A percentile compares a stretch with the other conserved stretches of the same genome.
These are phyloP conservation scores for Termitomyces heimii DNA, from an alignment of 768 basidiomycete species.

Conservation along the genomic window DNA sequence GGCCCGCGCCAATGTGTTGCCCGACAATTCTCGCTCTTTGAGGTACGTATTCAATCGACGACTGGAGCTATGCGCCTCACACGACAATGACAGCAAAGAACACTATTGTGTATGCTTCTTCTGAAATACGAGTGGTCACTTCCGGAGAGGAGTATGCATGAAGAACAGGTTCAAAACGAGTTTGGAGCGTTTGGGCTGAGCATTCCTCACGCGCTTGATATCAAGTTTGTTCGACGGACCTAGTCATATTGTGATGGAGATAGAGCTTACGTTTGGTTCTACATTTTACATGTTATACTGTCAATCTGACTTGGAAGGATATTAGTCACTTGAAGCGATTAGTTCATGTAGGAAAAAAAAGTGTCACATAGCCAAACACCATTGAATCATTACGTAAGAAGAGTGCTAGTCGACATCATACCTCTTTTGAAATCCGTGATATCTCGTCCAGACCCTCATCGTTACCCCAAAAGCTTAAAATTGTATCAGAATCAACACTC, in stretches of 20 bases:
- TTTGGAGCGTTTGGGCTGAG: constrained; percentile 29
- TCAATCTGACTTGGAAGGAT: not conserved
- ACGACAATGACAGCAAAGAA: constrained; percentile 21
- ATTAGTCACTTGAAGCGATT: not conserved
- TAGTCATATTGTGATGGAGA: not conserved
- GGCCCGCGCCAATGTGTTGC: constrained; percentile 30
- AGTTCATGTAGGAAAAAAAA: not conserved
- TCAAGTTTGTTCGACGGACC: constrained; percentile 19
- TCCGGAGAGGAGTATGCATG: constrained; percentile 21
- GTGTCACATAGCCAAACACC: not conserved
- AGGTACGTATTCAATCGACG: constrained; percentile 7
- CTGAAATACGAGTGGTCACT: constrained; percentile 27
- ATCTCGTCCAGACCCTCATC: constrained; percentile 78
- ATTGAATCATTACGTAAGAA: not conserved
- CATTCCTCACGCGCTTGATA: constrained; percentile 25
- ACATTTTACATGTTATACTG: not conserved
- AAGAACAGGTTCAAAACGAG: constrained; percentile 22
- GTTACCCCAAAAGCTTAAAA: constrained; percentile 55
- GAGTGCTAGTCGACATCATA: not conserved
- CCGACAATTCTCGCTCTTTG: constrained; percentile 21
- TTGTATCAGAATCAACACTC: constrained; percentile 14
- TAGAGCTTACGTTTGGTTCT: not conserved
- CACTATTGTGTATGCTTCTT: constrained; percentile 27
- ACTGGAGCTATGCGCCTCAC: not conserved
- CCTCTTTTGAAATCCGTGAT: constrained; percentile 57